Evolutionary conservation across 2,329 filamentous ascomycete species (phyloP).

Genomic region (Pleurostoma richardsiae): DNA sequence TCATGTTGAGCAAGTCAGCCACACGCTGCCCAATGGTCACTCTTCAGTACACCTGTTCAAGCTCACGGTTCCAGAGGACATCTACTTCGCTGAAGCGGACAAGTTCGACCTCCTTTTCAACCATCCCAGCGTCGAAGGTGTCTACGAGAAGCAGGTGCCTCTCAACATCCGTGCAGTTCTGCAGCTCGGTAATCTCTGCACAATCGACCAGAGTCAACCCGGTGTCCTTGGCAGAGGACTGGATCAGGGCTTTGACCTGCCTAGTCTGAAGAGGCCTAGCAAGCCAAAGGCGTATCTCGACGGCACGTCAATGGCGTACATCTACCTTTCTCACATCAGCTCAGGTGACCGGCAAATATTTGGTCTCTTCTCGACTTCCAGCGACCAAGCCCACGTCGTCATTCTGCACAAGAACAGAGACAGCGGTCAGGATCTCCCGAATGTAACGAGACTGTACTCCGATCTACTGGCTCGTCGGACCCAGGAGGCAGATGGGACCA

Average conservation of each 20-base stretch:
- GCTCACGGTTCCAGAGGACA: conserved; percentile 81
- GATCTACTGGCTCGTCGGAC: conserved; percentile 66
- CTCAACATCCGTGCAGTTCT: conserved; percentile 82
- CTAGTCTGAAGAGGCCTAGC: conserved; percentile 62
- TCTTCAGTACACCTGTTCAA: conserved; percentile 92
- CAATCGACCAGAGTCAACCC: conserved; percentile 84
- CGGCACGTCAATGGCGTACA: conserved; percentile 69
- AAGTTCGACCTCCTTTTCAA: conserved; percentile 82
- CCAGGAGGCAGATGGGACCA: conserved; percentile 61
- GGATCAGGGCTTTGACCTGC: conserved; percentile 88
- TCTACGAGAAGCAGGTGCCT: conserved; percentile 92
- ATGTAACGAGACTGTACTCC: conserved; percentile 81
- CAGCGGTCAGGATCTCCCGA: conserved; percentile 75
- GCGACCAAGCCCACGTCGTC: conserved; percentile 75
- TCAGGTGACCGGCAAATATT: conserved; percentile 91
- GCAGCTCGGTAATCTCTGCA: conserved; percentile 84
- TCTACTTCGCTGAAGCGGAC: conserved; percentile 78
- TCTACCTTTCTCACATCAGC: conserved; percentile 90
- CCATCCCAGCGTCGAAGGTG: conserved; percentile 90
- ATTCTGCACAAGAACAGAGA: conserved; percentile 83
- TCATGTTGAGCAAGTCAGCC: conserved; percentile 85
- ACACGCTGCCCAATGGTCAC: conserved; percentile 92
- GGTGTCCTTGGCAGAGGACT: conserved; percentile 90
- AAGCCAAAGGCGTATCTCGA: conserved; percentile 69
- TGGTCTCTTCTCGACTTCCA: conserved; percentile 81